Evolutionary conservation across 208 protist species (phyloP).

Genomic region (Crithidia mellificae): DNA sequence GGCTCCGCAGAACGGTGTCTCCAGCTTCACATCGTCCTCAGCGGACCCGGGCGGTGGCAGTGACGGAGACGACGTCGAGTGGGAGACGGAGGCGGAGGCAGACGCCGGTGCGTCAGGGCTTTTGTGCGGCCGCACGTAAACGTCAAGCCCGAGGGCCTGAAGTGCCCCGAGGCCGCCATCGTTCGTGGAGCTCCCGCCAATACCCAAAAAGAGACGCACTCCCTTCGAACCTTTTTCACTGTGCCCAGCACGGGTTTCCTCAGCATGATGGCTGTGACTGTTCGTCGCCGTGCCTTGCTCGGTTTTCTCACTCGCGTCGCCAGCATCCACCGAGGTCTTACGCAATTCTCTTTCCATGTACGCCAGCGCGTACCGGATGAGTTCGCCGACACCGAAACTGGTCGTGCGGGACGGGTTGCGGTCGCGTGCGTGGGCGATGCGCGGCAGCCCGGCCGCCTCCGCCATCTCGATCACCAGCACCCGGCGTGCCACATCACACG

Average conservation of each 20-base stretch:
- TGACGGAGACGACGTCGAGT: too few relatives aligned
- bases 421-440: slow-evolving; percentile 38
- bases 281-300: background rate
- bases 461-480: slow-evolving; percentile 83
- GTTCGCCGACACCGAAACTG: slow-evolving; percentile 74
- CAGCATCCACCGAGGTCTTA: too few relatives aligned
- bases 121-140: too few relatives aligned
- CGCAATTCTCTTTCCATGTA: slow-evolving; percentile 33
- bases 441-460: slow-evolving; percentile 61
- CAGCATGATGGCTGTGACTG: too few relatives aligned
- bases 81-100: too few relatives aligned
- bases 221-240: slow-evolving; percentile 10
- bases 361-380: slow-evolving; percentile 56
- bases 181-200: slow-evolving; percentile 85
- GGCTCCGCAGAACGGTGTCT: slow-evolving; percentile 49
- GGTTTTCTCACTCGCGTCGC: too few relatives aligned
- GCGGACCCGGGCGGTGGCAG: background rate
- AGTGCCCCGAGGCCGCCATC: slow-evolving; percentile 80
- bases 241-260: too few relatives aligned
- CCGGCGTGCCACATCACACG: slow-evolving; percentile 42
- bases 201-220: slow-evolving; percentile 62
- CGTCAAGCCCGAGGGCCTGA: slow-evolving; percentile 69
- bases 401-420: slow-evolving; percentile 62
- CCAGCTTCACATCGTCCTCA: slow-evolving; percentile 28
- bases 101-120: too few relatives aligned